Base-by-base conservation (phyloP, 2,329 filamentous ascomycete genomes). In the Neobulgaria alba region DNA sequence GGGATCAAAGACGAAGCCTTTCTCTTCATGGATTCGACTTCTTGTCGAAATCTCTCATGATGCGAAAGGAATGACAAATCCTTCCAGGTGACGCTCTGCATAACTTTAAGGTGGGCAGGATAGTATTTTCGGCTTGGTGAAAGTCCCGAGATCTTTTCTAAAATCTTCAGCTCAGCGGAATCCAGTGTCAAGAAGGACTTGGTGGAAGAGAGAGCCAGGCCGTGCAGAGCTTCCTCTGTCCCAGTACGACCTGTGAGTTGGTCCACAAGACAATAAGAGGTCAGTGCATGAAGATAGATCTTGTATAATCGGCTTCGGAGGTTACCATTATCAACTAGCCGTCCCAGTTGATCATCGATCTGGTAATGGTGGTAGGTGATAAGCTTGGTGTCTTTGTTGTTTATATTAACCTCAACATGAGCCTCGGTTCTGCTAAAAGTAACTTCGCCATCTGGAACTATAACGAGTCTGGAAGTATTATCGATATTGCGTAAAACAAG, bases 231-330 rank as follows among this genome's bases (percentile, higher is more conserved):
- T 33, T 71, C 56, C 46, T 80, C 75, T 0, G 72, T 75, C 0
- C 77, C 76, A 0, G 72, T 79, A 4, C 57, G 55, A 0, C 40
- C 47, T 12, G 50, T 53, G 3, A 56, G 44, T 12, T 16, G 2
- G 34, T 53, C 50, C 8, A 43, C 36, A 10, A 75, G 55, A 18
- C 63, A 72, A 36, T 66, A 64, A 0, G 73, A 72, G 2, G 75
- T 79, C 0, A 76, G 41, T 0, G 68, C 73, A 45, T 80, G 74
- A 0, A 80, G 54, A 19, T 71, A 70, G 7, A 61, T 61, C 0
- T 75, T 57, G 14, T 67, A 64, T 0, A 82, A 57, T 38, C 70
- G 73, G 53, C 71, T 73, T 9, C 67, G 63, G 0, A 77, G 34
- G 10, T 60, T 69, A 0, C 68, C 69, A 45, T 68, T 72, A 14